phyloP scores from a whole-genome alignment of 495 filamentous ascomycete species.

The Trichoderma reesei region DNA sequence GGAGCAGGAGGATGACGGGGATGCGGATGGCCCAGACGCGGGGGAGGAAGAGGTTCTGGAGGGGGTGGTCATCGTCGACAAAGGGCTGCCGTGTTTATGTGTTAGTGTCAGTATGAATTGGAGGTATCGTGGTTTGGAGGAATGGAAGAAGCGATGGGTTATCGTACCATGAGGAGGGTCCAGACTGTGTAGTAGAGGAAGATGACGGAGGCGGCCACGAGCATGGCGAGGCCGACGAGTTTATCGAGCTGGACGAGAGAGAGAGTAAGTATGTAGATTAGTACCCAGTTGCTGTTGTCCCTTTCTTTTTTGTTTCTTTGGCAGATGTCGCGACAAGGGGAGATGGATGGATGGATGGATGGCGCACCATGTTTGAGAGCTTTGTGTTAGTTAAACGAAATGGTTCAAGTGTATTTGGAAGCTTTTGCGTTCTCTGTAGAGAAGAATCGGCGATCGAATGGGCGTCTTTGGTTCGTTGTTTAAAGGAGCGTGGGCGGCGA shows the following conservation, averaged over 20 bases:
- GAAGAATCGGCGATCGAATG: too few relatives aligned
- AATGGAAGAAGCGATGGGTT: conserved; percentile 11
- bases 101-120: not conserved
- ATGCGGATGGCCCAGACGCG: conserved; percentile 98
- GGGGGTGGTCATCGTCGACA: conserved; percentile 85
- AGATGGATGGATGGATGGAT: not conserved
- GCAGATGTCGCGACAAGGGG: not conserved
- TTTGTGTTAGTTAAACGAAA: not conserved
- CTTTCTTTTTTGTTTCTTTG: not conserved
- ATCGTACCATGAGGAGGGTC: conserved; percentile 85
- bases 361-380: not conserved
- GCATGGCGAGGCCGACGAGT: conserved; percentile 94
- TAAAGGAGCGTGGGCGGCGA: not conserved
- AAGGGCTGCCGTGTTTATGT: conserved; percentile 60
- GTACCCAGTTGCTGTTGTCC: not conserved
- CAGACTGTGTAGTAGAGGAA: conserved; percentile 99
- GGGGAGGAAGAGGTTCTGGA: conserved; percentile 91
- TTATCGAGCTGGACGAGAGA: conserved; percentile 65
- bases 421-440: not conserved
- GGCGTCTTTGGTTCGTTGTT: too few relatives aligned
- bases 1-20: conserved; percentile 87
- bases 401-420: not conserved
- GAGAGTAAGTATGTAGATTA: not conserved
- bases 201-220: conserved; percentile 86
- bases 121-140: not conserved